These are phyloP conservation scores for Ceratocystis huliohia DNA, from an alignment of 2,329 filamentous ascomycete species.

Conservation along the genomic window DNA sequence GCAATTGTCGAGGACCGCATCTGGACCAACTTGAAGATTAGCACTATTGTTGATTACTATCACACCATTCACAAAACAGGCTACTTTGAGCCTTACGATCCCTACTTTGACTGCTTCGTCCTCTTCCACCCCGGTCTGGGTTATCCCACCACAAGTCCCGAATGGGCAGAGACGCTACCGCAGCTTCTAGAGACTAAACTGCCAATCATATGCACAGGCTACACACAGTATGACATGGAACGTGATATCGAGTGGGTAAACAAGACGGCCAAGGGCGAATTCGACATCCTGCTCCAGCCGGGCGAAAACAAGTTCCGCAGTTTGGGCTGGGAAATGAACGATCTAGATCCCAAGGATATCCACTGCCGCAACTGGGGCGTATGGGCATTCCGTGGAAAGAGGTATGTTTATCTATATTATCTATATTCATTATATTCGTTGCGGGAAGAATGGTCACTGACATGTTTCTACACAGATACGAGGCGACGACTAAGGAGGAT, in stretches of 20 bases:
- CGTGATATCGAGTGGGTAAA: constrained; percentile 83
- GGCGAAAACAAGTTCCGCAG: constrained; percentile 92
- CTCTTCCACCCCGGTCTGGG: constrained; percentile 94
- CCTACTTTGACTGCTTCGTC: constrained; percentile 96
- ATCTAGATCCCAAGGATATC: constrained; percentile 84
- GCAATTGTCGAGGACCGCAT: constrained; percentile 88
- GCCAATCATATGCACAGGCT: constrained; percentile 86
- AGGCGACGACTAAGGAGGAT: constrained; percentile 44
- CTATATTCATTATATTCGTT: neutral
- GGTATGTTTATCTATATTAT: constrained; percentile 41
- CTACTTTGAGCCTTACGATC: constrained; percentile 87
- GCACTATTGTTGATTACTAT: constrained; percentile 95
- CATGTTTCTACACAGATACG: constrained; percentile 38
- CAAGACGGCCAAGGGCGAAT: constrained; percentile 75
- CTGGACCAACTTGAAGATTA: constrained; percentile 84
- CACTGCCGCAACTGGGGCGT: constrained; percentile 95
- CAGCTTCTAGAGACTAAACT: constrained; percentile 88
- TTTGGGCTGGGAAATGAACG: constrained; percentile 91
- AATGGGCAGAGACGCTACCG: constrained; percentile 87
- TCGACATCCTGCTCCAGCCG: constrained; percentile 81
- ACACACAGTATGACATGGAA: constrained; percentile 90
- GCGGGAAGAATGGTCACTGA: constrained; percentile 24
- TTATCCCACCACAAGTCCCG: constrained; percentile 81
- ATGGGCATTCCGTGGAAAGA: constrained; percentile 95
- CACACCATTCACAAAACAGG: constrained; percentile 88